phyloP scores from a whole-genome alignment of 2,329 filamentous ascomycete species.

The Niveomyces coronatus region DNA sequence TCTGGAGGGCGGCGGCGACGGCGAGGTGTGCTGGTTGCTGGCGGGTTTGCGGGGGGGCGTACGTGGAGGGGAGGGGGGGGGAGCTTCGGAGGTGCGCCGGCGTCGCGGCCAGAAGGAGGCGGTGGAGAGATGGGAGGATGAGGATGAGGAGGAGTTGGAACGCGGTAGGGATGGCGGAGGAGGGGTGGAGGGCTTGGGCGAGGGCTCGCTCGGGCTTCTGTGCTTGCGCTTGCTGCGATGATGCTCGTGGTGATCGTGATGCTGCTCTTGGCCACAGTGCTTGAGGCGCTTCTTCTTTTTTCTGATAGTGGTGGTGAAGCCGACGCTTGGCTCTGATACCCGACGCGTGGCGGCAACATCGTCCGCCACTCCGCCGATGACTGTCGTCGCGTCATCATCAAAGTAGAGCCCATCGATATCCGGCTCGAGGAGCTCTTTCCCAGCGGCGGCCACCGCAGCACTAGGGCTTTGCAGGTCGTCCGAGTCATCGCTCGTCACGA shows the following conservation, averaged over 20 bases:
- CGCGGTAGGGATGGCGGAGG: constrained; percentile 10
- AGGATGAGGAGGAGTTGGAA: constrained; percentile 11
- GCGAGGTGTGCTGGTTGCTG: no score
- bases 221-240: constrained; percentile 19
- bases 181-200: constrained; percentile 11
- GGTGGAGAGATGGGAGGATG: constrained; percentile 2
- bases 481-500: constrained; percentile 23
- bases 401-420: constrained; percentile 30
- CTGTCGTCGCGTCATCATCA: constrained; percentile 22
- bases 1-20: no score
- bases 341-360: constrained; percentile 24
- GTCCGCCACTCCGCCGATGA: constrained; percentile 21
- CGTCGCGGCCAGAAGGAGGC: constrained; percentile 12
- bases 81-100: constrained; percentile 2
- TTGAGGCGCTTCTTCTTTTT: constrained; percentile 34
- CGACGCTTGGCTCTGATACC: constrained; percentile 19
- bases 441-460: constrained; percentile 44
- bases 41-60: constrained; percentile 16
- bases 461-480: constrained; percentile 37
- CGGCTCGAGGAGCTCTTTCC: constrained; percentile 34
- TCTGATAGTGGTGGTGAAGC: constrained; percentile 37
- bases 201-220: constrained; percentile 17
- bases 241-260: constrained; percentile 18
- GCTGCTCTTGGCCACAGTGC: constrained; percentile 26
- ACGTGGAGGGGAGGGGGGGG: constrained; percentile 13